A percentile compares a stretch with the other conserved stretches of the same genome.
phyloP scores from a whole-genome alignment of 495 filamentous ascomycete species.

The Xylaria nigripes region DNA sequence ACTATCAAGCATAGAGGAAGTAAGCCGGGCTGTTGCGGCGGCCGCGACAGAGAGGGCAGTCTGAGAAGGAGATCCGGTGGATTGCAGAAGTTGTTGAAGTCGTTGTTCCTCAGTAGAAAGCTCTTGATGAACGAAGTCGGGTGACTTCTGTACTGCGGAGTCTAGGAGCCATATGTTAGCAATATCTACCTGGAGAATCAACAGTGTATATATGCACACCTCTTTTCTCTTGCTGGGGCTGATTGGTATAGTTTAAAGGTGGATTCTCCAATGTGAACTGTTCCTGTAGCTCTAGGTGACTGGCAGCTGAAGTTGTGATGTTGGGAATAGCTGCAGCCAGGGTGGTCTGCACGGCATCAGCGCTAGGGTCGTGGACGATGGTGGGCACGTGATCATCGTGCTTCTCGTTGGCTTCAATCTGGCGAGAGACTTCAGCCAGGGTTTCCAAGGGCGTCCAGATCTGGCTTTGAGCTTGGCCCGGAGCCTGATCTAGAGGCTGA shows the following conservation, averaged over 20 bases:
- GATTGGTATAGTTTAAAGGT: conserved; percentile 31
- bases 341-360: conserved; percentile 16
- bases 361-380: conserved; percentile 7
- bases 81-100: conserved; percentile 23
- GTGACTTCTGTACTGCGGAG: conserved; percentile 1
- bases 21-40: conserved; percentile 41
- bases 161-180: conserved; percentile 3
- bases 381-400: conserved; percentile 30
- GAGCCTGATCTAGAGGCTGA: conserved; percentile 15
- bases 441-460: conserved; percentile 71
- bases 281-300: conserved; percentile 42
- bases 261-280: conserved; percentile 43
- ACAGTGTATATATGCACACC: conserved; percentile 21
- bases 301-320: conserved; percentile 5
- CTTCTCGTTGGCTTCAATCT: conserved; percentile 49
- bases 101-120: conserved; percentile 33
- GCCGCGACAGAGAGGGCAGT: conserved; percentile 36
- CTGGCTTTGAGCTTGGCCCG: conserved; percentile 39
- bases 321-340: conserved; percentile 14
- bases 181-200: not conserved
- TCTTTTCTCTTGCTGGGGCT: conserved; percentile 26
- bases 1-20: conserved; percentile 41
- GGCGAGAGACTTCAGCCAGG: conserved; percentile 73
- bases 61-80: conserved; percentile 21
- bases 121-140: conserved; percentile 12